Percentiles rank a stretch among this genome's conserved stretches.
Evolutionary conservation across 1,284 basidiomycete species (phyloP).

Genomic region (Pseudozyma thailandica): DNA sequence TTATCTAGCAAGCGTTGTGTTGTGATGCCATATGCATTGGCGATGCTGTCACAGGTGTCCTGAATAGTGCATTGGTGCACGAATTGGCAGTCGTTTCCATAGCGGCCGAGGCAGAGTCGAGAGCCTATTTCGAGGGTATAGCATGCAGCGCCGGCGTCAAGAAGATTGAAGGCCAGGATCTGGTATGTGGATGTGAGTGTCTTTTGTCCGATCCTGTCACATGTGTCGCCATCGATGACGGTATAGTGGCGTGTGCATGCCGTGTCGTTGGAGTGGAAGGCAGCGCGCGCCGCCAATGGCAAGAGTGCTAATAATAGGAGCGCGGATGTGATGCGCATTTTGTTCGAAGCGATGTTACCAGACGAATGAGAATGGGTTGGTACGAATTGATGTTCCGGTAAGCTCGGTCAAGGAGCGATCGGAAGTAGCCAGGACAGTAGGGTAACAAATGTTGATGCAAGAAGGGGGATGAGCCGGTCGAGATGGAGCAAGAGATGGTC

Average conservation of each 20-base stretch:
- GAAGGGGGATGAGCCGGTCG: neutral
- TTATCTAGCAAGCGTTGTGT: conserved; percentile 45
- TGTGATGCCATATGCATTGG: conserved; percentile 51
- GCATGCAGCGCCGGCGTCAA: conserved; percentile 72
- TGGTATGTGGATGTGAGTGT: conserved; percentile 80
- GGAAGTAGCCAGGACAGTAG: neutral
- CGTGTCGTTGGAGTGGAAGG: conserved; percentile 57
- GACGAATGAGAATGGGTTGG: neutral
- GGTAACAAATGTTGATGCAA: neutral
- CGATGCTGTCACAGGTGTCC: conserved; percentile 56
- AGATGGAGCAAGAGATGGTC: conserved; percentile 3
- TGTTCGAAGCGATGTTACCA: neutral
- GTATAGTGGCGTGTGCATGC: conserved; percentile 76
- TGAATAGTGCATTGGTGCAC: conserved; percentile 44
- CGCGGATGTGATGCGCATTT: conserved; percentile 21
- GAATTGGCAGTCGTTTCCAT: conserved; percentile 63
- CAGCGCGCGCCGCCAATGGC: conserved; percentile 26
- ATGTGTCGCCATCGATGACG: conserved; percentile 74
- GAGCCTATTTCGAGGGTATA: conserved; percentile 74
- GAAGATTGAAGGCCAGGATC: conserved; percentile 74
- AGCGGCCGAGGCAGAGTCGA: conserved; percentile 66
- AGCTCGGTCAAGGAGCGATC: neutral
- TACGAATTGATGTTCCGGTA: neutral
- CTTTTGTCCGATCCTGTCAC: conserved; percentile 76
- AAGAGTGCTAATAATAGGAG: conserved; percentile 24